Evolutionary conservation across 2,329 filamentous ascomycete genomes (phyloP).

Genomic region (Hansfordia pulvinata): DNA sequence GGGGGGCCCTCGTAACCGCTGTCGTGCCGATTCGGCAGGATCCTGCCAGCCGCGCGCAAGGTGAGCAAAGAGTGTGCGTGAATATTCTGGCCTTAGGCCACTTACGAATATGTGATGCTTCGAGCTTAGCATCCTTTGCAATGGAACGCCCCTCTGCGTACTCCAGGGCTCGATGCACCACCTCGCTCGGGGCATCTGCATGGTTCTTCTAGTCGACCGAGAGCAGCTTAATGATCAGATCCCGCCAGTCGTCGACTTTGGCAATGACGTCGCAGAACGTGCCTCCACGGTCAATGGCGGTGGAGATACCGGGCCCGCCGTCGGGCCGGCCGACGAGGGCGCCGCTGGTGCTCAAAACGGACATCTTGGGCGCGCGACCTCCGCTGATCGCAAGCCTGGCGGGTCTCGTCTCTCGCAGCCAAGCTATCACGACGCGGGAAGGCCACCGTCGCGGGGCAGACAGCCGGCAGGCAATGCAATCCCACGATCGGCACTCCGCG

Average conservation of each 20-base stretch:
- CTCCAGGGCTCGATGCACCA: conserved; percentile 53
- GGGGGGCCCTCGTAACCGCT: conserved; percentile 61
- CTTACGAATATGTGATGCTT: conserved; percentile 18
- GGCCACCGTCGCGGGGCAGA: too few relatives aligned
- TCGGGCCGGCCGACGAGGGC: too few relatives aligned
- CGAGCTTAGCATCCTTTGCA: conserved; percentile 21
- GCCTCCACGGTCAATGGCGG: conserved; percentile 46
- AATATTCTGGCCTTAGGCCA: background rate
- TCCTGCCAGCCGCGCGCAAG: conserved; percentile 26
- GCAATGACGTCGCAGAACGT: conserved; percentile 66
- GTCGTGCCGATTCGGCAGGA: conserved; percentile 67
- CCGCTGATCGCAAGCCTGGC: too few relatives aligned
- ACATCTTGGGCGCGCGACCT: too few relatives aligned
- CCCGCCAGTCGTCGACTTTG: conserved; percentile 48
- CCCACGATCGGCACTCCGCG: too few relatives aligned
- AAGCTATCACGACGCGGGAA: too few relatives aligned
- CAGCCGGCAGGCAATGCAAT: too few relatives aligned
- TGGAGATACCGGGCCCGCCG: too few relatives aligned
- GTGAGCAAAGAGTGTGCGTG: conserved; percentile 1
- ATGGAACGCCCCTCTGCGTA: conserved; percentile 45
- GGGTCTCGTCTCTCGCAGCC: too few relatives aligned
- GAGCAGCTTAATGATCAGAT: conserved; percentile 60
- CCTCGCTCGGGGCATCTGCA: conserved; percentile 57
- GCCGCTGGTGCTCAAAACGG: too few relatives aligned
- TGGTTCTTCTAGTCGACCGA: conserved; percentile 63